A percentile compares a stretch with the other conserved stretches of the same genome.
Evolutionary conservation across 116 monocot species (phyloP).

Genomic region (Posidonia oceanica): DNA sequence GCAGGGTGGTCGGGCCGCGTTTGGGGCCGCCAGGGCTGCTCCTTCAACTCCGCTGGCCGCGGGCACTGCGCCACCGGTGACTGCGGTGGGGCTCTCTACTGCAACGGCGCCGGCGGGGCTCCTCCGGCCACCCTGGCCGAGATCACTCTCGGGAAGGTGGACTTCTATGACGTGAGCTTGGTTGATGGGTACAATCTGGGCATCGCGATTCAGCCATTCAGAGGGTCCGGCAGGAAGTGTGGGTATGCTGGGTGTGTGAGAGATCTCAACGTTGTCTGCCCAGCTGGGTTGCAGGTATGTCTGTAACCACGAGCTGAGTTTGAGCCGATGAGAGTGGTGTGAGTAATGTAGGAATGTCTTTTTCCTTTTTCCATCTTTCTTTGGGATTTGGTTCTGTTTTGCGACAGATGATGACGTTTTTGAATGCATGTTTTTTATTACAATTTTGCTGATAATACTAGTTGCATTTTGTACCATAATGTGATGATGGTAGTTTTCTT

Average conservation of each 20-base stretch:
- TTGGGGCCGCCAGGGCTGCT: conserved; percentile 76
- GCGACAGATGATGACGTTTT: too few relatives aligned
- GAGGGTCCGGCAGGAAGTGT: conserved; percentile 29
- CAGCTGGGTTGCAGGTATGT: conserved; percentile 33
- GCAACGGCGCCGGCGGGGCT: conserved; percentile 54
- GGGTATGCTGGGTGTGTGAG: too few relatives aligned
- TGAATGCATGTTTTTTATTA: too few relatives aligned
- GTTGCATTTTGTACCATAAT: too few relatives aligned
- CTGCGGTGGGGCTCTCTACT: conserved; percentile 65
- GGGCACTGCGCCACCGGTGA: conserved; percentile 76
- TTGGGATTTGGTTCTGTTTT: too few relatives aligned
- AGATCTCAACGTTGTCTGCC: conserved; percentile 58
- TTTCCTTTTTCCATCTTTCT: too few relatives aligned
- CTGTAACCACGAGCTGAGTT: too few relatives aligned
- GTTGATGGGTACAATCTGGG: conserved; percentile 78
- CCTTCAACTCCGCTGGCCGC: conserved; percentile 43
- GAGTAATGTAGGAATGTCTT: too few relatives aligned
- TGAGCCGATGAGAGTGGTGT: too few relatives aligned
- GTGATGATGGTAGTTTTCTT: too few relatives aligned
- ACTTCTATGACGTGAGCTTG: conserved; percentile 80
- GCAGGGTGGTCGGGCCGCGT: conserved; percentile 66
- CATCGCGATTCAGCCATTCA: conserved; percentile 53
- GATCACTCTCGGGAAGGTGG: conserved; percentile 58
- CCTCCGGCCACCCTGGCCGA: conserved; percentile 81
- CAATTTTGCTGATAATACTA: too few relatives aligned